These are phyloP conservation scores for Strigomonas culicis DNA, from an alignment of 208 protist species.

Conservation along the genomic window DNA sequence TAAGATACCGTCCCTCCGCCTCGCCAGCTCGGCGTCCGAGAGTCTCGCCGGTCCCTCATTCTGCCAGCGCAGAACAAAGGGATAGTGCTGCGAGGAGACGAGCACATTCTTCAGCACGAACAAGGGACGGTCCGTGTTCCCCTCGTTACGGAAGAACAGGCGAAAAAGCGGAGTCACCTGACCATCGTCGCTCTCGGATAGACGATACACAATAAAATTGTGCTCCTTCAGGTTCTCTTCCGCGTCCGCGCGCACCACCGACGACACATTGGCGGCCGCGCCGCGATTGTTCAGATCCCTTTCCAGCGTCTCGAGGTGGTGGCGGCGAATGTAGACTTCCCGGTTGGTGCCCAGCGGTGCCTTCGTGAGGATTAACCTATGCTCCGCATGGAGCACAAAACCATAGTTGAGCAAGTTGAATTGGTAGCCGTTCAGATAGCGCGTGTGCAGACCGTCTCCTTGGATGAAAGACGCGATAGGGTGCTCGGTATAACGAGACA, in stretches of 20 bases:
- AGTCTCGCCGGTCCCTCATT: neutral
- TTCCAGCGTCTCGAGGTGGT: neutral
- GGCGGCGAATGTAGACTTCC: neutral
- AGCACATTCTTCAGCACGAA: constrained; percentile 77
- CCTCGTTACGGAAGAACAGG: constrained; percentile 82
- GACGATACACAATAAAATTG: constrained; percentile 73
- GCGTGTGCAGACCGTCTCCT: constrained; percentile 48
- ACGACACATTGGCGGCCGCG: constrained; percentile 55
- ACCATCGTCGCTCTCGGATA: constrained; percentile 18
- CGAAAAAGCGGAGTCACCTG: constrained; percentile 52
- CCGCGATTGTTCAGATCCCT: constrained; percentile 48
- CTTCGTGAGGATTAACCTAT: constrained; percentile 59
- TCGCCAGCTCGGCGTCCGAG: neutral
- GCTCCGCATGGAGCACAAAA: constrained; percentile 59
- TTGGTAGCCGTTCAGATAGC: constrained; percentile 57
- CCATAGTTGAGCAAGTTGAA: constrained; percentile 85
- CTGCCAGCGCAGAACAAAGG: neutral
- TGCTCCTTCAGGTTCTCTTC: constrained; percentile 66
- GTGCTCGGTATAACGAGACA: constrained; percentile 47
- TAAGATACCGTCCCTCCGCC: neutral
- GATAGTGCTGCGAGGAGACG: constrained; percentile 56
- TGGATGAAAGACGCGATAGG: constrained; percentile 49
- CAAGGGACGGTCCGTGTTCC: constrained; percentile 42
- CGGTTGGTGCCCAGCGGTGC: constrained; percentile 23
- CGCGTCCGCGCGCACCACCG: constrained; percentile 28